Conservation (phyloP, 202 grass and related monocot species). For the Dendrocalamus latiflorus region DNA sequence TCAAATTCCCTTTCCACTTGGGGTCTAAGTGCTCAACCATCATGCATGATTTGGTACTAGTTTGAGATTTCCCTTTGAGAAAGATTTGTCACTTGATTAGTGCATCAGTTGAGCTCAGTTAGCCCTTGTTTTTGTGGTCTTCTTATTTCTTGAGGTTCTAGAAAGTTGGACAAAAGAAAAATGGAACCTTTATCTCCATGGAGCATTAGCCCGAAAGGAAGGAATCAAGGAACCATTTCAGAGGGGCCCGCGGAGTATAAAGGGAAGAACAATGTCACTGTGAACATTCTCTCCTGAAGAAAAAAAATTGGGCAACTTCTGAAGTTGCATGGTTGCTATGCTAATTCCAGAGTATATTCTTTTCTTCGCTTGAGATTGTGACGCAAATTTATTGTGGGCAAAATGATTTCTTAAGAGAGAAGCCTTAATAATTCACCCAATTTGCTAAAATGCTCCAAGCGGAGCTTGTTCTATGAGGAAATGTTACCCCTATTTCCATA, state of each 20-base stretch:
- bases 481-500: background rate
- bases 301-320: background rate
- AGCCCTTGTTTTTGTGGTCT: background rate
- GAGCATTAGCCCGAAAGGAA: constrained; percentile 41
- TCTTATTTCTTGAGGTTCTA: background rate
- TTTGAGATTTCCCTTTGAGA: background rate
- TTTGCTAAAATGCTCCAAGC: background rate
- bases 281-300: constrained; percentile 9
- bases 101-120: constrained; percentile 18
- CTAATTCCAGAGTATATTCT: background rate
- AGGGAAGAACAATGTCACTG: constrained; percentile 4
- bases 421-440: background rate
- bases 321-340: background rate
- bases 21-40: constrained; percentile 1
- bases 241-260: constrained; percentile 23
- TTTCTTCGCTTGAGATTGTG: background rate
- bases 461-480: background rate
- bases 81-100: constrained; percentile 5
- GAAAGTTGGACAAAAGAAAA: constrained; percentile 9
- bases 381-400: background rate
- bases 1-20: constrained; percentile 45
- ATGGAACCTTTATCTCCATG: constrained; percentile 37
- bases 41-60: constrained; percentile 8
- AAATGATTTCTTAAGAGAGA: background rate
- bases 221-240: constrained; percentile 36